Conservation (phyloP, 2,329 filamentous ascomycete genomes). For the Grosmannia clavigera region DNA sequence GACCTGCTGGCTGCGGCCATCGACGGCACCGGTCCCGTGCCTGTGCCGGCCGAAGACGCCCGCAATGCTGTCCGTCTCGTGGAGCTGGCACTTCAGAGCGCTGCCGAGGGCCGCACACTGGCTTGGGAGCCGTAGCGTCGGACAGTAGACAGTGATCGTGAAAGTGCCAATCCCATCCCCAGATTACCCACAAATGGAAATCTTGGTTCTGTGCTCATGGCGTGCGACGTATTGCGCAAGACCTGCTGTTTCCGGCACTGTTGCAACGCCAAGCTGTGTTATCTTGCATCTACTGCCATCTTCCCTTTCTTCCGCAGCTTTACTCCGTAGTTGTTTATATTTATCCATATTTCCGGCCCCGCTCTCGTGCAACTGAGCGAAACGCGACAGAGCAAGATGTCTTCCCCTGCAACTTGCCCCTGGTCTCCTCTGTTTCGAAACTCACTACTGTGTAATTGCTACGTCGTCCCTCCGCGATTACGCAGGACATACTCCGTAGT, state of each 20-base stretch:
- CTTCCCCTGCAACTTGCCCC: not conserved
- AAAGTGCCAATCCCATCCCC: too few species aligned
- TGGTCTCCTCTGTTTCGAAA: not conserved
- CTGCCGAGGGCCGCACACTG: constrained; percentile 1
- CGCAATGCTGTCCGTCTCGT: constrained; percentile 40
- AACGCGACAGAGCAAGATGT: not conserved
- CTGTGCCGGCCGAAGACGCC: constrained; percentile 39
- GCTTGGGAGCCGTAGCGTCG: constrained; percentile 23
- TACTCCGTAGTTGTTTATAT: not conserved
- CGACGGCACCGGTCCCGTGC: constrained; percentile 35
- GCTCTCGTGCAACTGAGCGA: not conserved
- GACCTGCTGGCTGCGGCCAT: constrained; percentile 35
- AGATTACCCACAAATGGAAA: too few species aligned
- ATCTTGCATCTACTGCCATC: not conserved
- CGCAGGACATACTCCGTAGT: too few species aligned
- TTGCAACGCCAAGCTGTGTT: too few species aligned
- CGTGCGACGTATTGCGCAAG: too few species aligned
- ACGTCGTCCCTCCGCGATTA: too few species aligned
- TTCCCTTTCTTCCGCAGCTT: not conserved
- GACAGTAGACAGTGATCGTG: not conserved
- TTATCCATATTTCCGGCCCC: not conserved
- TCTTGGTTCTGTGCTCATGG: too few species aligned
- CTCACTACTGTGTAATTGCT: not conserved
- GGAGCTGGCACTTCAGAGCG: constrained; percentile 19
- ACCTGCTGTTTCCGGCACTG: too few species aligned